These are phyloP conservation scores for Fusarium sp. DNA, from an alignment of 2,329 filamentous ascomycete species.

Conservation along the genomic window DNA sequence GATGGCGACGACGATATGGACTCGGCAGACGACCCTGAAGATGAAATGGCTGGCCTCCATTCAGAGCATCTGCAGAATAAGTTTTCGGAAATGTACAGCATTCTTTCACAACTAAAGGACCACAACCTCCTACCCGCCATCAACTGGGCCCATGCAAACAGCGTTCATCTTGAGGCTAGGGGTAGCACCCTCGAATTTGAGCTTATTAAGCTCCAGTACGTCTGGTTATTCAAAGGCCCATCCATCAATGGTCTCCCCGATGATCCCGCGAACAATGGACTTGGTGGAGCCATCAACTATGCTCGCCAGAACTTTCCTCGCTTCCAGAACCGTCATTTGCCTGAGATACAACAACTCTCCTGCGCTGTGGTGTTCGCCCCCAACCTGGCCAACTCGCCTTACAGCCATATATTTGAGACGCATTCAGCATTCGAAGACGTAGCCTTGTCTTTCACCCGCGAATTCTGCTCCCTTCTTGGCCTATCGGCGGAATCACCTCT, in stretches of 20 bases:
- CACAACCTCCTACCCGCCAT: slow-evolving; percentile 87
- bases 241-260: slow-evolving; percentile 67
- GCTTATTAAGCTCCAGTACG: slow-evolving; percentile 87
- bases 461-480: slow-evolving; percentile 93
- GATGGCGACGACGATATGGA: slow-evolving; percentile 53
- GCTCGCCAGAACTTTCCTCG: slow-evolving; percentile 78
- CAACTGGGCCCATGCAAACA: slow-evolving; percentile 82
- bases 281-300: slow-evolving; percentile 77
- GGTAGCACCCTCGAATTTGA: slow-evolving; percentile 97
- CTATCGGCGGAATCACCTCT: slow-evolving; percentile 92
- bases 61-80: slow-evolving; percentile 75
- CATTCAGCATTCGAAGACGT: slow-evolving; percentile 84
- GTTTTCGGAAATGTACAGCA: slow-evolving; percentile 91
- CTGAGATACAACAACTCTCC: slow-evolving; percentile 84
- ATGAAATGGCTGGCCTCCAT: slow-evolving; percentile 46
- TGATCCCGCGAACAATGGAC: slow-evolving; percentile 63
- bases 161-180: slow-evolving; percentile 76
- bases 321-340: slow-evolving; percentile 80
- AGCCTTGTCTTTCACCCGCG: slow-evolving; percentile 86
- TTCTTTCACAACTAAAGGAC: slow-evolving; percentile 81
- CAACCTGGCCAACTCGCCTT: slow-evolving; percentile 83
- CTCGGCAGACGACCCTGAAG: slow-evolving; percentile 46
- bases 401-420: slow-evolving; percentile 81
- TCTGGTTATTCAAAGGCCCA: slow-evolving; percentile 83
- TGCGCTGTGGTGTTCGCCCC: slow-evolving; percentile 83